Conservation (phyloP, 1,139 yeast species). For the Diutina neorugosa region DNA sequence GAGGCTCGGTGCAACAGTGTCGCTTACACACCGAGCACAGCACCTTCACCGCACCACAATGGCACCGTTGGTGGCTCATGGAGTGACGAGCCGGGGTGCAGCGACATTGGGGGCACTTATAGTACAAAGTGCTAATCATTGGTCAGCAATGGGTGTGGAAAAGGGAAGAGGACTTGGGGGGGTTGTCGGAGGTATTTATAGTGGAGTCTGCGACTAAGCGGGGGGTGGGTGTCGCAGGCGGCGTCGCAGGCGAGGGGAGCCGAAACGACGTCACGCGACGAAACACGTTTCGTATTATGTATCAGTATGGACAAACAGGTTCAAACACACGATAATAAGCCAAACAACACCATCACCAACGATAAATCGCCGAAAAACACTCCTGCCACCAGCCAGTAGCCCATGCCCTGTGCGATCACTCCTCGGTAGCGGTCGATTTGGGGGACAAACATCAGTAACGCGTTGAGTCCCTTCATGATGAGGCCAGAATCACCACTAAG, state of each 20-base stretch:
- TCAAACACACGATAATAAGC: neutral
- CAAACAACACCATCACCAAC: neutral
- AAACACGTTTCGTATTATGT: neutral
- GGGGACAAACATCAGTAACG: constrained; percentile 1
- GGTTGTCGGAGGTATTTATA: neutral
- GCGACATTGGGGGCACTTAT: neutral
- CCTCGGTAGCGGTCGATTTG: neutral
- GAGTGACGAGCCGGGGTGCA: neutral
- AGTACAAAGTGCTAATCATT: neutral
- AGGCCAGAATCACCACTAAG: neutral
- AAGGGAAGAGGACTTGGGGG: neutral
- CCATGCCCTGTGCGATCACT: neutral
- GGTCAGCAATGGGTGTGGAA: neutral
- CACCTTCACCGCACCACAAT: neutral
- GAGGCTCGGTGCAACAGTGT: neutral
- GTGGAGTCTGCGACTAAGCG: no score
- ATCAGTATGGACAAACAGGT: neutral
- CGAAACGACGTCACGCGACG: neutral
- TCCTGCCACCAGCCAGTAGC: constrained; percentile 1
- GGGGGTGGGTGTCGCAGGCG: neutral
- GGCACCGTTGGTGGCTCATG: neutral
- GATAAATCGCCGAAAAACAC: neutral
- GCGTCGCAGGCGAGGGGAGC: neutral
- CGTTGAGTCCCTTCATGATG: neutral
- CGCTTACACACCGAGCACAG: neutral